A percentile compares a stretch with the other conserved stretches of the same genome.
Conservation (phyloP, 805 yeast genomes). For the Wickerhamiella bombiphila region DNA sequence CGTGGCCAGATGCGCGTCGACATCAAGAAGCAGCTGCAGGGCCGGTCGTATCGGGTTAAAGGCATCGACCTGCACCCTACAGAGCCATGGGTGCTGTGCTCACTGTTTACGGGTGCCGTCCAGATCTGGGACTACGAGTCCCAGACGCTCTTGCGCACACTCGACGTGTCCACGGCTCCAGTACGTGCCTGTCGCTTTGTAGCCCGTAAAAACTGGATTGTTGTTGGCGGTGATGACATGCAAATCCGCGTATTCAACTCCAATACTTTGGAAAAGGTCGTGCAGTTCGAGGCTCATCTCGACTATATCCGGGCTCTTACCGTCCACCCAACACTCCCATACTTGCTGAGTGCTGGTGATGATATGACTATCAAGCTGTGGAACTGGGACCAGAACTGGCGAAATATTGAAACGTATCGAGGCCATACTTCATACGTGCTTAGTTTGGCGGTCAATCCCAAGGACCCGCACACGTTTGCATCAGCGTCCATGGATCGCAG, state of each 20-base stretch:
- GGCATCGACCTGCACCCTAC: constrained; percentile 96
- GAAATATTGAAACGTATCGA: constrained; percentile 74
- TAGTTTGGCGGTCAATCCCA: constrained; percentile 91
- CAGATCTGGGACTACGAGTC: constrained; percentile 95
- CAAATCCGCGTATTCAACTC: constrained; percentile 86
- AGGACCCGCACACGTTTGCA: constrained; percentile 94
- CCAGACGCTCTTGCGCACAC: constrained; percentile 63
- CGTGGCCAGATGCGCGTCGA: constrained; percentile 36
- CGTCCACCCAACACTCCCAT: constrained; percentile 88
- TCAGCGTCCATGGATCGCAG: constrained; percentile 94
- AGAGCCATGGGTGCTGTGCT: constrained; percentile 91
- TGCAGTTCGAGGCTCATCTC: constrained; percentile 96
- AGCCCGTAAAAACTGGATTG: constrained; percentile 94
- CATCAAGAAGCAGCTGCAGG: constrained; percentile 63
- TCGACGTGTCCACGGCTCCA: constrained; percentile 92
- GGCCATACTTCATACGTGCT: constrained; percentile 94
- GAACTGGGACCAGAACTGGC: constrained; percentile 97
- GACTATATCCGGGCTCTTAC: constrained; percentile 89
- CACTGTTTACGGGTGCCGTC: constrained; percentile 77
- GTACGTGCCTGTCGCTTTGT: constrained; percentile 90
- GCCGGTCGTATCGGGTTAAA: constrained; percentile 92
- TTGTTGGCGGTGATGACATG: constrained; percentile 92
- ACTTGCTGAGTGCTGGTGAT: constrained; percentile 76
- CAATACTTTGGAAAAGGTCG: constrained; percentile 86
- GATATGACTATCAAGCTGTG: constrained; percentile 84